Base-by-base conservation (phyloP, 495 filamentous ascomycete species). In the Hypoxylon intermedium region DNA sequence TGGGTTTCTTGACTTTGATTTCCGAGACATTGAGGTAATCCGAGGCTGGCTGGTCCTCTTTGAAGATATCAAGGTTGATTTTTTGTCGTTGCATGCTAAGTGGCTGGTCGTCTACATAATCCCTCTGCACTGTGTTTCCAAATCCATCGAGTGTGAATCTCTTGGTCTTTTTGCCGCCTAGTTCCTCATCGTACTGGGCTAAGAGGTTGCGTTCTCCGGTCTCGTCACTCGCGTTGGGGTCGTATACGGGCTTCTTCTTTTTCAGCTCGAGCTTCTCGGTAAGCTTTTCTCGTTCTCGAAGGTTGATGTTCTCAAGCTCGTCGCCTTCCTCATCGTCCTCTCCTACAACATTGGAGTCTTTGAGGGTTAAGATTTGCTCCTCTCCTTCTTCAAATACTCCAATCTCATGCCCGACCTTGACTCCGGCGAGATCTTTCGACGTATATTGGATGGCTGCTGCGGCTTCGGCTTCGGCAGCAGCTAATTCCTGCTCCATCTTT, bases 171-270 rank as follows among this genome's bases (percentile, higher is more conserved):
- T 96, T 97, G 50, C 92, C 92, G 34, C 90, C 84, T 42, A 97
- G 96, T 67, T 95, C 93, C 67, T 97, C 93, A 63, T 98, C 94
- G 69, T 98, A 98, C 53, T 98, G 91, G 18, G 85, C 81, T 40
- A 98, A 76, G 21, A 98, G 82, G 2, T 76, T 77, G 43, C 78
- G 81, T 52, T 85, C 77, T 45, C 85, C 88, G 48, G 81, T 82
- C 56, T 88, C 89, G 51, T 85, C 85, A 12, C 85, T 79, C 40
- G 87, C 87, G 61, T 89, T 83, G 2, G 93, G 92, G 65, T 98
- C 89, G 65, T 98, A 98, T 1, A 86, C 85, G 0, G 90, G 89
- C 74, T 90, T 92, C 74, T 90, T 91, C 84, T 94, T 97, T 80
- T 97, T 97, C 41, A 93, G 74, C 48, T 93, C 86, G 12, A 96